Conservation (phyloP, 1,284 basidiomycete genomes). For the Ceratobasidium sp. region DNA sequence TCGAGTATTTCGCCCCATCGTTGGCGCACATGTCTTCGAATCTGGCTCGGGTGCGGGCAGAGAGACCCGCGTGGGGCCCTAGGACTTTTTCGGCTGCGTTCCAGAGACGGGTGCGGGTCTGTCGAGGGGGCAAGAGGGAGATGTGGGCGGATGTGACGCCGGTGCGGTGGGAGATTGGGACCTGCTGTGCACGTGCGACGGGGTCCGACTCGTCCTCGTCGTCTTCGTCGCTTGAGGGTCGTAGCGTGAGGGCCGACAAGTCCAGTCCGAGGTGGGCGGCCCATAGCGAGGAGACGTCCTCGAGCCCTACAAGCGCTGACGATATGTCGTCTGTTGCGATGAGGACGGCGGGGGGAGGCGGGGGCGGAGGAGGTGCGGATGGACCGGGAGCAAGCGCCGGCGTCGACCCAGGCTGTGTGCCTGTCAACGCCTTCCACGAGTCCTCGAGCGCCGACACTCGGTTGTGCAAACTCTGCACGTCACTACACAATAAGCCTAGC, state of each 20-base stretch:
- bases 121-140: conserved; percentile 17
- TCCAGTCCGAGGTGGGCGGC: conserved; percentile 21
- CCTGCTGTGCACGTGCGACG: conserved; percentile 8
- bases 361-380: conserved; percentile 16
- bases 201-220: conserved; percentile 1
- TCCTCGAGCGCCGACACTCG: conserved; percentile 67
- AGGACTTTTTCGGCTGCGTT: conserved; percentile 28
- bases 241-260: conserved; percentile 4
- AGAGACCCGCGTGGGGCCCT: conserved; percentile 23
- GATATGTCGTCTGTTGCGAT: conserved; percentile 50
- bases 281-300: conserved; percentile 54
- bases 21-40: conserved; percentile 56
- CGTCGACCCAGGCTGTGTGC: conserved; percentile 15
- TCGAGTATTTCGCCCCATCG: conserved; percentile 50
- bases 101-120: conserved; percentile 26
- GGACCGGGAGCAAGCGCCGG: neutral
- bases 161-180: conserved; percentile 9
- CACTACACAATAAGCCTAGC: conserved; percentile 52
- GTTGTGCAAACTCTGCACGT: conserved; percentile 80
- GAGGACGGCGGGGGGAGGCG: conserved; percentile 24
- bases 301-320: conserved; percentile 60
- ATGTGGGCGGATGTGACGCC: conserved; percentile 38
- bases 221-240: conserved; percentile 23
- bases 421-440: conserved; percentile 49
- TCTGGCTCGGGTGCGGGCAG: conserved; percentile 56